Conservation (phyloP, 1,139 yeast genomes). For the Candida labiduridarum region DNA sequence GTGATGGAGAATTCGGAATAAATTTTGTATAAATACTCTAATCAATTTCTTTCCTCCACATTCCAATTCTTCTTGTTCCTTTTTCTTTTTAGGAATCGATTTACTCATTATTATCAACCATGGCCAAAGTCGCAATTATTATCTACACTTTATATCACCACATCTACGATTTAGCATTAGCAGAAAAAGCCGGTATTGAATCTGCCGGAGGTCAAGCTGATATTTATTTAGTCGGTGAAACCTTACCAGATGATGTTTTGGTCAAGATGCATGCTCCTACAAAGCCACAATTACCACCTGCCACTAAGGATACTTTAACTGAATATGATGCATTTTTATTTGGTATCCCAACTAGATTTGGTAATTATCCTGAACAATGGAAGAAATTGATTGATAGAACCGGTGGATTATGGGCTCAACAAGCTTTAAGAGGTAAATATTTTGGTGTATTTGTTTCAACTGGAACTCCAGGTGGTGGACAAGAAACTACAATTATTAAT, state of each 20-base stretch:
- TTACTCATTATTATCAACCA: not conserved
- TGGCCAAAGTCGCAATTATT: slow-evolving; percentile 33
- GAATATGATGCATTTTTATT: slow-evolving; percentile 40
- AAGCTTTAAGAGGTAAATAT: slow-evolving; percentile 39
- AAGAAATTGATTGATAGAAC: slow-evolving; percentile 43
- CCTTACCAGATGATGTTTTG: slow-evolving; percentile 34
- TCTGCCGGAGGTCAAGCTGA: slow-evolving; percentile 42
- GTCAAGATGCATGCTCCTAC: slow-evolving; percentile 34
- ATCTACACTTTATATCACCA: slow-evolving; percentile 42
- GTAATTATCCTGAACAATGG: slow-evolving; percentile 42
- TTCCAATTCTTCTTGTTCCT: not conserved
- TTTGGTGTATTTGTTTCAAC: slow-evolving; percentile 42
- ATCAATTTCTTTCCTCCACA: not conserved
- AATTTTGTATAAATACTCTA: not conserved
- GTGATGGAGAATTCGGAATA: not conserved
- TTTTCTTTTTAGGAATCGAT: no score
- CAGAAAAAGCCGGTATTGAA: slow-evolving; percentile 37
- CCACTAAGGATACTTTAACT: slow-evolving; percentile 32
- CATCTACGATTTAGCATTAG: slow-evolving; percentile 36
- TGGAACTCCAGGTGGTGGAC: slow-evolving; percentile 44
- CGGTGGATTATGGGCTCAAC: slow-evolving; percentile 41
- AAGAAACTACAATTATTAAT: slow-evolving; percentile 38
- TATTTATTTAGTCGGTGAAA: slow-evolving; percentile 41
- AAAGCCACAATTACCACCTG: slow-evolving; percentile 33
- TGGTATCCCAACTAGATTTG: slow-evolving; percentile 44